Base-by-base conservation (phyloP, 75 land plant genomes). In the Pinus tabuliformis region DNA sequence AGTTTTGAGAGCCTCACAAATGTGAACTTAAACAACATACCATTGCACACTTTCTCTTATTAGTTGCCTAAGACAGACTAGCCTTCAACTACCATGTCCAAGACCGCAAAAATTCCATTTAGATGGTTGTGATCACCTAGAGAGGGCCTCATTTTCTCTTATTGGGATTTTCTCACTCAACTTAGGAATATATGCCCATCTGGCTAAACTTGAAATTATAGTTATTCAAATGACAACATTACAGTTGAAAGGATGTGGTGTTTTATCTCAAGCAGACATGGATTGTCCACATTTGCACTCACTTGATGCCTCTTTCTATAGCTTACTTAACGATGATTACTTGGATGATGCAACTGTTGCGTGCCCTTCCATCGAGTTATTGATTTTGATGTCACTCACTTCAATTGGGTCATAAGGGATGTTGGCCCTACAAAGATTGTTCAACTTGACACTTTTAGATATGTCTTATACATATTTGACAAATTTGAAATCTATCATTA, bases 271-370 rank as follows among this genome's bases (percentile, higher is more conserved):
- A 45, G 98, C 92, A 58, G 76, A 84, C 58, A 89, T 97, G 59
- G 80, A 78, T 30, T 97, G 98, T 77, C 99, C 95, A 58, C 59
- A 59, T 13, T 81, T 97, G 54, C 82, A 82, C 49, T 92, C 98
- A 15, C 76, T 97, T 37, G 99, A 97, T 85, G 99, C 99, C 68
- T 97, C 99, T 17, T 97, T 95, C 73, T 97, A 98, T 92, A 60
- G 24, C 2, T 22, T 2, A 21, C 9, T 21, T 26, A 21, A 62
- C 12, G 14, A 62, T 24, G 2, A 26, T 62, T 62, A 0, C 64
- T 24, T 62, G 28, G 64, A 7, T 62, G 33, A 33, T 62, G 26
- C 64, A 62, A 62, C 64, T 24, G 28, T 3, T 62, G 64, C 30
- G 6, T 24, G 26, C 26, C 64, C 64, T 62, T 62, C 64, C 26